Conservation (phyloP, 129 eudicot genomes). For the Lactuca sativa region DNA sequence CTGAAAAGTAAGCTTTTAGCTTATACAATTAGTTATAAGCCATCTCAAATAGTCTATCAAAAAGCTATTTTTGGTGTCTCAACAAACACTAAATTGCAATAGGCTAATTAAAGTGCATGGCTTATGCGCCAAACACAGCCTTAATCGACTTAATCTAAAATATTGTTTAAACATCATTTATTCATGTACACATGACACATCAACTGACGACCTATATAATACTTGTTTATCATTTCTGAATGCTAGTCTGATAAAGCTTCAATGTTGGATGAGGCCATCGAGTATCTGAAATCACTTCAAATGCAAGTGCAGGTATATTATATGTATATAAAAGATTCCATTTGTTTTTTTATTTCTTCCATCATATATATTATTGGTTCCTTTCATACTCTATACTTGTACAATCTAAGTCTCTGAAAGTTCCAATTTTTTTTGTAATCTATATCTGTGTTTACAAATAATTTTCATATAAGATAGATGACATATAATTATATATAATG, state of each 20-base stretch:
- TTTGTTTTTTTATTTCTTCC: not conserved
- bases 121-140: no score
- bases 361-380: not conserved
- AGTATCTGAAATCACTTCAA: slow-evolving; percentile 79
- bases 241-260: slow-evolving; percentile 89
- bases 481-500: not conserved
- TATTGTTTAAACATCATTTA: no score
- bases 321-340: not conserved
- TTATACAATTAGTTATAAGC: no score
- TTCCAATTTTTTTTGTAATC: not conserved
- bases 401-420: not conserved
- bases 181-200: not conserved
- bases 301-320: slow-evolving; percentile 92
- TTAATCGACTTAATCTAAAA: no score
- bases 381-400: not conserved
- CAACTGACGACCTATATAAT: not conserved
- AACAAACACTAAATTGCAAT: no score
- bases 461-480: no score
- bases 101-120: no score
- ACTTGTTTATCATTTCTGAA: not conserved
- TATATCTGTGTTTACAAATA: not conserved
- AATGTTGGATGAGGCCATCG: slow-evolving; percentile 85
- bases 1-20: no score
- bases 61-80: no score
- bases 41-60: no score